Evolutionary conservation across 139 green algal species (phyloP), one percentile per base, ranked within the genome.

Genomic region (Chlamydomonas applanata): DNA sequence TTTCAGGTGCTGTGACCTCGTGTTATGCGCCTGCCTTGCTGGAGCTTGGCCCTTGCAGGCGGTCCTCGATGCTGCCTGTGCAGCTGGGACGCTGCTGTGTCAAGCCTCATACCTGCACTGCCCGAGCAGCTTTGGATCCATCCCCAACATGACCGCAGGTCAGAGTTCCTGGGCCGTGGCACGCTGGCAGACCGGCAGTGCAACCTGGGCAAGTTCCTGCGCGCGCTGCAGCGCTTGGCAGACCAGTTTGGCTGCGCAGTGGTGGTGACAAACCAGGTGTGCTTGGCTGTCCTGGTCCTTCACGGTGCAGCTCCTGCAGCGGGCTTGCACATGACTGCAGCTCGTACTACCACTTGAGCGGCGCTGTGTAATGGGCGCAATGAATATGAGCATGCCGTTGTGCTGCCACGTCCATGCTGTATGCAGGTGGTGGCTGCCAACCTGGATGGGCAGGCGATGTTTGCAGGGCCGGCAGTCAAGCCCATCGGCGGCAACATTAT

Each of bases 401-500:
- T 57, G 40, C 11, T 49, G 7, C 11, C 40, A 49, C 11, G 40
- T 19, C 40, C n/a, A n/a, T n/a, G n/a, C 7, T 49, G 19, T 30
- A 11, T 56, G 60, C 74, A 85, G 85, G 84, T 92, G 72, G 95
- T 98, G 34, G 91, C 93, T 46, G 93, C 92, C 29, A 96, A 97
- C 64, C 83, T 98, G 56, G 96, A 99, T 66, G 96, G 91, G 33
- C 79, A 69, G 1, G 70, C 74, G 2, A 96, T 97, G 87, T 98
- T 97, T 84, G 86, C 91, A n/a, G 95, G 91, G 0, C 93, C 93
- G 4, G 72, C 77, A 24, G 79, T 98, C n/a, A 98, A 98, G 85
- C 92, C 96, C 19, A 98, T 99, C 73, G 96, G 96, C 27, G 96
- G 96, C 64, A 98, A 99, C 86, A 99, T 99, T 84, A 98, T 99